Percentiles rank a stretch among this genome's conserved stretches.
phyloP scores from a whole-genome alignment of 306 rosid species.

The Medicago lupulina region DNA sequence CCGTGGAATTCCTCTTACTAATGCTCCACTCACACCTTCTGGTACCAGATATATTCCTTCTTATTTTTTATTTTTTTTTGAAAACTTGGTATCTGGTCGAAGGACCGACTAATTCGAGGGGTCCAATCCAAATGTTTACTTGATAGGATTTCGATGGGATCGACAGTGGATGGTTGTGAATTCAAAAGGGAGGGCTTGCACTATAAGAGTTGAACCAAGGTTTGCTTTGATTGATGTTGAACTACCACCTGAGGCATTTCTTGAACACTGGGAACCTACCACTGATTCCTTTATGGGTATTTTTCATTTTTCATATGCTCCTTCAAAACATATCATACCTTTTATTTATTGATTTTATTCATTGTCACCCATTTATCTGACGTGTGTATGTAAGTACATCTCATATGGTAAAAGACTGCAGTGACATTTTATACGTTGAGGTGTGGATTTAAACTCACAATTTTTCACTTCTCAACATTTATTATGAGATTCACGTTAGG shows the following conservation, averaged over 20 bases:
- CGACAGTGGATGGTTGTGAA: constrained; percentile 87
- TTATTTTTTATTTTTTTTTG: neutral
- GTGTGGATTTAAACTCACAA: too few relatives aligned
- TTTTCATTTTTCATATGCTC: too few relatives aligned
- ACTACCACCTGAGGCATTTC: constrained; percentile 67
- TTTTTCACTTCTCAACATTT: too few relatives aligned
- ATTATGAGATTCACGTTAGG: too few relatives aligned
- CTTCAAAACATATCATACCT: too few relatives aligned
- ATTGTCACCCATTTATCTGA: neutral
- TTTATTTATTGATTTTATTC: neutral
- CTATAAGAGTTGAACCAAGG: constrained; percentile 87
- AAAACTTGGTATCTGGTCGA: too few relatives aligned
- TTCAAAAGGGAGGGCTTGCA: constrained; percentile 72
- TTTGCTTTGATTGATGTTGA: constrained; percentile 73
- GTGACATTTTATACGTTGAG: too few relatives aligned
- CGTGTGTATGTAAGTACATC: too few relatives aligned
- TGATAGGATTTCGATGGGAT: constrained; percentile 82
- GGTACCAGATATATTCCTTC: constrained; percentile 38
- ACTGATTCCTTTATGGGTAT: constrained; percentile 67
- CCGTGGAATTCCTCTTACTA: constrained; percentile 78
- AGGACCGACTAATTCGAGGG: too few relatives aligned
- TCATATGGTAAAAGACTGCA: too few relatives aligned
- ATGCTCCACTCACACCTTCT: constrained; percentile 74
- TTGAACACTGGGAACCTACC: constrained; percentile 63
- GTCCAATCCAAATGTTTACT: neutral